Conservation (phyloP, 805 yeast genomes). For the Metschnikowia lunata region DNA sequence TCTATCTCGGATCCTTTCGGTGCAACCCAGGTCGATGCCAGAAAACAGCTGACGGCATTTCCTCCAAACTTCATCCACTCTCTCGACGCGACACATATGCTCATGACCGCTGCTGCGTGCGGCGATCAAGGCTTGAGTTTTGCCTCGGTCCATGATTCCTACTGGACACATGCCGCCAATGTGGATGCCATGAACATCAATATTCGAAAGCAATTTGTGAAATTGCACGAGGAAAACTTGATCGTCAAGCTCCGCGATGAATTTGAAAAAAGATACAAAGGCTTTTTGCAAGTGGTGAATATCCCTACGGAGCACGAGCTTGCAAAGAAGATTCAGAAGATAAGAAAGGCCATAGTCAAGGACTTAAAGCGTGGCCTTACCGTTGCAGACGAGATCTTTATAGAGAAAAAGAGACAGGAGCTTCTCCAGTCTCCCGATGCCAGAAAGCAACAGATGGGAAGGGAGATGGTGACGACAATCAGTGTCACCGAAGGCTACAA, state of each 20-base stretch:
- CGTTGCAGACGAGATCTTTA: conserved; percentile 64
- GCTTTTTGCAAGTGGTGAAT: conserved; percentile 56
- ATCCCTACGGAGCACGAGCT: conserved; percentile 51
- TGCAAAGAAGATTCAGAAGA: conserved; percentile 45
- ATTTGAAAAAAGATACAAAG: conserved; percentile 74
- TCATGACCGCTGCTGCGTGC: conserved; percentile 79
- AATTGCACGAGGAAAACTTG: conserved; percentile 69
- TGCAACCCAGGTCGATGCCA: conserved; percentile 73
- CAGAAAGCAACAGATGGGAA: conserved; percentile 44
- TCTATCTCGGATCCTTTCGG: conserved; percentile 84
- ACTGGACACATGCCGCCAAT: conserved; percentile 95
- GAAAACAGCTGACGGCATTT: conserved; percentile 89
- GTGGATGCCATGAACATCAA: conserved; percentile 65
- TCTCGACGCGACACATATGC: conserved; percentile 94
- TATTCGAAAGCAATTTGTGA: conserved; percentile 75
- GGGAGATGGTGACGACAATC: conserved; percentile 63
- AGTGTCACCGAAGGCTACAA: conserved; percentile 45
- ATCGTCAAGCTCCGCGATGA: conserved; percentile 69
- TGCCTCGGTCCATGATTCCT: conserved; percentile 96
- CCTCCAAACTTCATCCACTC: conserved; percentile 97
- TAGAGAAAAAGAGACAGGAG: conserved; percentile 62
- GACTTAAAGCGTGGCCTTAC: conserved; percentile 54
- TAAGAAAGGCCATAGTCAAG: conserved; percentile 46
- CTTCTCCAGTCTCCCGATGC: conserved; percentile 52
- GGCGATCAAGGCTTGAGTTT: conserved; percentile 61